Base-by-base conservation (phyloP, 2,329 filamentous ascomycete species). In the Penicillium decumbens region DNA sequence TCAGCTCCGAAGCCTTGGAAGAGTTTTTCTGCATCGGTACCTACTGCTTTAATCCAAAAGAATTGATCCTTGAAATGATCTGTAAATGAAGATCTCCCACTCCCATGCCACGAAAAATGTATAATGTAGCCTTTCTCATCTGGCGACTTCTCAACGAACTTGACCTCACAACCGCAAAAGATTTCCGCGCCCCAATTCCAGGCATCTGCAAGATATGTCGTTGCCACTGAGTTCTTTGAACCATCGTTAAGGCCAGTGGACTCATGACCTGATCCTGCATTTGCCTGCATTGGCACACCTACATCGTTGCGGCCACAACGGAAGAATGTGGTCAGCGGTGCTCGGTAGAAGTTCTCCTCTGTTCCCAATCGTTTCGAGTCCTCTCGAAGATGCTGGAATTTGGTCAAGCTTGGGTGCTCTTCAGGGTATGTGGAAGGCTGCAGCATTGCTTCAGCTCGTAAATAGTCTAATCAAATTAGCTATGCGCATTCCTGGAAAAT, bases 171-270 rank as follows among this genome's bases (percentile, higher is more conserved):
- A 57, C 83, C 78, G 65, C 84, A 87, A 54, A 87, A 87, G 66
- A 87, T 80, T 60, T 87, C 83, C 10, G 84, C 81, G 7, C 83
- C 84, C 81, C 82, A 84, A 59, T 85, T 84, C 83, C 83, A 87
- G 1, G 84, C 83, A 64, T 87, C 84, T 6, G 80, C 76, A 6
- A 87, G 70, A 58, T 87, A 87, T 0, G 83, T 87, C 32, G 84
- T 81, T 1, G 51, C 41, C 4, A 57, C 45, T 83, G 72, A 0
- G 80, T 85, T 9, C 79, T 83, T 15, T 3, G 77, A 85, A 18
- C 33, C 33, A 23, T 37, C 33, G 8, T 37, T 37, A 18, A 37
- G 33, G 18, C 33, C 33, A 12, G 33, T 37, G 2, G 33, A 20
- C 33, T 37, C 33, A 4, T 37, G 15, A 7, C 33, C 33, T 10